Evolutionary conservation across 2,329 filamentous ascomycete genomes (phyloP), one percentile per base, ranked within the genome.

Genomic region (Lasiodiplodia sp.): DNA sequence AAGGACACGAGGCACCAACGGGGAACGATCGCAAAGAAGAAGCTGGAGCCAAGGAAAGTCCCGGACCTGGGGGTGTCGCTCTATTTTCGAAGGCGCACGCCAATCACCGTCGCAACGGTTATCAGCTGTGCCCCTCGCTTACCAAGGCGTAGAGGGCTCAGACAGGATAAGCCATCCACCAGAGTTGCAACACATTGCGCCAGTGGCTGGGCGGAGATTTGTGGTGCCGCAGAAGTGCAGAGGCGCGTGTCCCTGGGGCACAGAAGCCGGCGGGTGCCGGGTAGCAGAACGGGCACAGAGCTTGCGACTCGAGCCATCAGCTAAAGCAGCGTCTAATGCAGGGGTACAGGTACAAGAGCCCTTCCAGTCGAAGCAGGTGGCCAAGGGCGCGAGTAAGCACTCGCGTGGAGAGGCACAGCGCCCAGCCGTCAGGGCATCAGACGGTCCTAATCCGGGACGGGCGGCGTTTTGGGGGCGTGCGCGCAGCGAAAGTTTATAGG

Each of bases 111-210:
- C 55, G 53, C 31, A 58, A 58, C 44, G 49, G 65, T 67, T 67
- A 67, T 67, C 65, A 58, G 65, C 56, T 58, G 65, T 58, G 56
- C 65, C 47, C 53, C 65, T 67, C 65, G 65, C 65, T 67, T 67
- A 60, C 65, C 21, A 25, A 28, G 47, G n/a, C 51, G 47, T 25
- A 52, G 23, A 52, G 18, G n/a, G 21, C 60, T 64, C 60, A 52
- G 28, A 64, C 60, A 52, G 60, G 58, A 40, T 28, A 64, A 64
- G 60, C n/a, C 44, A 11, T 51, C 47, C 18, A 49, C 21, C 60
- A 64, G 60, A 64, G 60, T 25, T n/a, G 60, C 44, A 47, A 63
- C 47, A 63, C 58, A 51, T 12, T 23, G 58, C 58, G 58, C 58
- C 58, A 52, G 60, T 64, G 60, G 60, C 60, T 64, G 47, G 31